These are phyloP conservation scores for Thalassia testudinum DNA, from an alignment of 116 monocot species.

Conservation along the genomic window DNA sequence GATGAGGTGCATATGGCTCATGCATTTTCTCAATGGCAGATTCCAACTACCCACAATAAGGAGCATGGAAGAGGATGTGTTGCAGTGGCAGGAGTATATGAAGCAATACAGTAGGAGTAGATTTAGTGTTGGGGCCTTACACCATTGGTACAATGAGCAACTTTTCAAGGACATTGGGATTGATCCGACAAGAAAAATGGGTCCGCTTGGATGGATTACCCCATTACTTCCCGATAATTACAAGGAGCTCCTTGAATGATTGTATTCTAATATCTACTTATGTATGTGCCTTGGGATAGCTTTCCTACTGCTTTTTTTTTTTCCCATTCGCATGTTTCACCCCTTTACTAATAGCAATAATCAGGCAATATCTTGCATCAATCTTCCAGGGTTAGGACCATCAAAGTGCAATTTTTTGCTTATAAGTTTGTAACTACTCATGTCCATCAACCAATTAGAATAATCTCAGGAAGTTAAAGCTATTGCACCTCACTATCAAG, in stretches of 20 bases:
- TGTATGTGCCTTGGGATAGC: too few species aligned
- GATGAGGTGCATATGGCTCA: slow-evolving; percentile 53
- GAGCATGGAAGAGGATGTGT: slow-evolving; percentile 36
- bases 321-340: too few species aligned
- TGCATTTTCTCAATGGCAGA: slow-evolving; percentile 32
- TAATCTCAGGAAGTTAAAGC: too few species aligned
- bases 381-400: too few species aligned
- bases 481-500: too few species aligned
- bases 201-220: slow-evolving; percentile 31
- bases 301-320: too few species aligned
- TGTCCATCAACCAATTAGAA: too few species aligned
- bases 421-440: too few species aligned
- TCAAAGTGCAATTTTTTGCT: too few species aligned
- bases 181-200: slow-evolving; percentile 58
- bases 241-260: neutral
- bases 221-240: slow-evolving; percentile 63
- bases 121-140: neutral
- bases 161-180: slow-evolving; percentile 62
- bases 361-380: too few species aligned
- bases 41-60: slow-evolving; percentile 45
- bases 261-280: too few species aligned
- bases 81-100: slow-evolving; percentile 39
- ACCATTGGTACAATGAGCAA: slow-evolving; percentile 48
- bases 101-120: slow-evolving; percentile 11
- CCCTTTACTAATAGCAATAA: too few species aligned